phyloP scores from a whole-genome alignment of 2,329 filamentous ascomycete genomes.

The Dendryphion nanum region DNA sequence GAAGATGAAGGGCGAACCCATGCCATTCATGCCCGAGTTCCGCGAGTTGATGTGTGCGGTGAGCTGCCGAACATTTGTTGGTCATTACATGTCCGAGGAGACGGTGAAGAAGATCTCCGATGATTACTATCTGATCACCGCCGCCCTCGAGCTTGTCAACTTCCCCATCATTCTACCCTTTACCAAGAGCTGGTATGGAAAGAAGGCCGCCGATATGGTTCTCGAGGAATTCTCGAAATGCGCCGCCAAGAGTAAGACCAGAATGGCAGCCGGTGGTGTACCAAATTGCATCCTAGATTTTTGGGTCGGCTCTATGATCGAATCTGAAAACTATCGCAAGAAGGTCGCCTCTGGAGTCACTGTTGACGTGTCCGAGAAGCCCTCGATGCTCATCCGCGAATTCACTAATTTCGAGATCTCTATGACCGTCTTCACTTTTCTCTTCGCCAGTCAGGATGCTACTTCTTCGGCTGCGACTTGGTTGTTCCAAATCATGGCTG shows the following conservation, averaged over 20 bases:
- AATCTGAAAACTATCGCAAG: slow-evolving; percentile 76
- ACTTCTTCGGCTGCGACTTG: slow-evolving; percentile 90
- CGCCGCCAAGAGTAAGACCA: slow-evolving; percentile 85
- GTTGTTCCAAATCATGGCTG: slow-evolving; percentile 89
- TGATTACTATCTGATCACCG: slow-evolving; percentile 94
- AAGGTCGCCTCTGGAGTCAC: slow-evolving; percentile 68
- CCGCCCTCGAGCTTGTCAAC: slow-evolving; percentile 92
- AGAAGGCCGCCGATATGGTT: slow-evolving; percentile 89
- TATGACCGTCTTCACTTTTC: slow-evolving; percentile 88
- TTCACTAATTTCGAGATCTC: slow-evolving; percentile 89
- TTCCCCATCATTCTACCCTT: slow-evolving; percentile 93
- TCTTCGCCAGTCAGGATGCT: slow-evolving; percentile 95
- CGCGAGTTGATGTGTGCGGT: slow-evolving; percentile 92
- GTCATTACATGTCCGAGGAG: slow-evolving; percentile 87
- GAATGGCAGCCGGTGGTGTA: slow-evolving; percentile 82
- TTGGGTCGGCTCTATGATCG: slow-evolving; percentile 84
- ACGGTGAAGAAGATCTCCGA: slow-evolving; percentile 89
- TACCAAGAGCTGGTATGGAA: slow-evolving; percentile 94
- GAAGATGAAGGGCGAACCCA: slow-evolving; percentile 66
- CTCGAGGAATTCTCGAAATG: slow-evolving; percentile 84
- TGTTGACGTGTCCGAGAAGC: slow-evolving; percentile 73
- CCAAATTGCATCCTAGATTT: slow-evolving; percentile 89
- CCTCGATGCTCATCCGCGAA: slow-evolving; percentile 74
- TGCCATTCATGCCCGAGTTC: slow-evolving; percentile 86
- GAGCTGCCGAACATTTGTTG: slow-evolving; percentile 89